Evolutionary conservation across 2,329 filamentous ascomycete genomes (phyloP), one percentile per base, ranked within the genome.

Genomic region (Phyllosticta ampelicida): DNA sequence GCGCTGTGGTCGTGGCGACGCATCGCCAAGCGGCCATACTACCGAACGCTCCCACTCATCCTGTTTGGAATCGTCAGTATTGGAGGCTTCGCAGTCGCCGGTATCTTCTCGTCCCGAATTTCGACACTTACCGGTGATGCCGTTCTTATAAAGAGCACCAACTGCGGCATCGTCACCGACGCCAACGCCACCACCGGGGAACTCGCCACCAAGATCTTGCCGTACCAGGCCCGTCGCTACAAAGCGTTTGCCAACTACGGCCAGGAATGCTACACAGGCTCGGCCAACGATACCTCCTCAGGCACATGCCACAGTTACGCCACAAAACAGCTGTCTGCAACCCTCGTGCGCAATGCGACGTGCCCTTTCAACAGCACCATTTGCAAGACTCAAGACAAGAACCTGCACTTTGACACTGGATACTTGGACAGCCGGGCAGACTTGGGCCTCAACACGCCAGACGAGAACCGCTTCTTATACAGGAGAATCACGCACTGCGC

Each of bases 361-460:
- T 65, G 61, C 51, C 63, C 62, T 1, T 65, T 64, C 44, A 26
- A 49, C 1, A 13, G 48, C 16, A 53, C 55, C 9, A 49, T 63
- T 4, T 66, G 63, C 44, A 49, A 48, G 21, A 49, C 53, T 1
- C 49, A 59, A 1, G 48, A 26, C 2, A 49, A 19, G 0, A 67
- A 65, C 18, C 13, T 67, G 0, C 1, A 53, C 0, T 29, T 67
- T 0, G 65, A 67, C 21, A 64, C 62, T 2, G 64, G 63, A 5
- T 53, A 55, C 13, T 53, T 67, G 0, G 58, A 67, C 36, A 65
- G 62, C 30, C 56, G 58, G n/a, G n/a, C 55, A 1, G 55, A 67
- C 53, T 55, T 68, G 10, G 66, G 65, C 0, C 20, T 68, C 29
- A 67, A 66, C 30, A 56, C 53, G 1, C 60, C 63, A 1, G 59